Percentiles rank a stretch among this genome's conserved stretches.
These are phyloP conservation scores for Phytophthora parvispora DNA, from an alignment of 352 stramenopile species.

Conservation along the genomic window DNA sequence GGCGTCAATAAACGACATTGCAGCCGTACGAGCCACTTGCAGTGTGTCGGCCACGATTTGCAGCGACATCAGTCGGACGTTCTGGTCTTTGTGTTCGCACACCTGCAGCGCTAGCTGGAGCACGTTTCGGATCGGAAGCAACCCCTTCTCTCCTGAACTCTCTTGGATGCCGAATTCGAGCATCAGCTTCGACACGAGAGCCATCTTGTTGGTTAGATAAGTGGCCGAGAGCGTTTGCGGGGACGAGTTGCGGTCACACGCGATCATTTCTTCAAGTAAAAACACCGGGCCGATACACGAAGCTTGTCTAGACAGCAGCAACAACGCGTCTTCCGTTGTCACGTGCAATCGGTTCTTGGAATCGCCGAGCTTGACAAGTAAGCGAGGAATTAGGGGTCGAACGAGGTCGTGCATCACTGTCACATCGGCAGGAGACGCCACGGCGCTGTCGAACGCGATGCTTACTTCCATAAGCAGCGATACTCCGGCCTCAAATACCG, in stretches of 20 bases:
- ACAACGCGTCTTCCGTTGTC: slow-evolving; percentile 75
- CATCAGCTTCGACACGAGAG: slow-evolving; percentile 76
- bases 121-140: slow-evolving; percentile 72
- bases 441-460: slow-evolving; percentile 57
- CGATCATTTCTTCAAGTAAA: slow-evolving; percentile 82
- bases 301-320: slow-evolving; percentile 74
- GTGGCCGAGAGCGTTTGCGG: slow-evolving; percentile 59
- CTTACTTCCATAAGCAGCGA: slow-evolving; percentile 79
- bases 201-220: slow-evolving; percentile 81
- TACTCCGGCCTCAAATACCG: slow-evolving; percentile 80
- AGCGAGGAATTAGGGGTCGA: slow-evolving; percentile 70
- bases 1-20: slow-evolving; percentile 80
- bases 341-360: slow-evolving; percentile 80
- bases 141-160: slow-evolving; percentile 35
- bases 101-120: slow-evolving; percentile 75
- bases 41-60: slow-evolving; percentile 80
- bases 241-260: slow-evolving; percentile 68
- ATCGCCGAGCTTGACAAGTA: slow-evolving; percentile 83
- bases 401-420: slow-evolving; percentile 61
- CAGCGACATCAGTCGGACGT: slow-evolving; percentile 67
- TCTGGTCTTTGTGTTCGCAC: slow-evolving; percentile 80
- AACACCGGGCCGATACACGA: slow-evolving; percentile 69
- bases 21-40: slow-evolving; percentile 60
- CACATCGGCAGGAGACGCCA: slow-evolving; percentile 31
- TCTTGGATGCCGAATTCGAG: slow-evolving; percentile 85